A percentile compares a stretch with the other conserved stretches of the same genome.
phyloP scores from a whole-genome alignment of 805 yeast species.

The Tetrapisispora nanseiensis region DNA sequence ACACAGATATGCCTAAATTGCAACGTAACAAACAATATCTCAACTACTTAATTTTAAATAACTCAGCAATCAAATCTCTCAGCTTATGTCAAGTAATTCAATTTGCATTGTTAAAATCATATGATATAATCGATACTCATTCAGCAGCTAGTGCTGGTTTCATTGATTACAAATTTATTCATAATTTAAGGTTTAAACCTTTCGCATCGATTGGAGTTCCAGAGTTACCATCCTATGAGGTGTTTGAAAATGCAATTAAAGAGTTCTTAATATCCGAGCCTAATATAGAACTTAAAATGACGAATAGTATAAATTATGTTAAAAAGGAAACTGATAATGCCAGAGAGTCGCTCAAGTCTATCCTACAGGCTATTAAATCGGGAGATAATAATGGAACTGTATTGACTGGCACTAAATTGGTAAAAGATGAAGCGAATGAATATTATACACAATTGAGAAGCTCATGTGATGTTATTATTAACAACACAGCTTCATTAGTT shows the following conservation, averaged over 20 bases:
- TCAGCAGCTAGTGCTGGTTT: constrained; percentile 21
- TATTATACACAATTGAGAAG: constrained; percentile 24
- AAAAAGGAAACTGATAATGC: constrained; percentile 13
- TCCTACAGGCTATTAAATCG: constrained; percentile 13
- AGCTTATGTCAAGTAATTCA: constrained; percentile 30
- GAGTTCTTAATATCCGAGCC: constrained; percentile 16
- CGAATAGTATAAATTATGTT: constrained; percentile 12
- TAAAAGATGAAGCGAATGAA: constrained; percentile 22
- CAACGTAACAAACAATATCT: constrained; percentile 20
- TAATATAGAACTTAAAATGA: constrained; percentile 10
- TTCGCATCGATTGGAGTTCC: constrained; percentile 78
- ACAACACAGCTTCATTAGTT: constrained; percentile 8
- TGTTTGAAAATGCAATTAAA: constrained; percentile 15
- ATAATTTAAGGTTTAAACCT: constrained; percentile 62
- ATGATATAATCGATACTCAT: constrained; percentile 18
- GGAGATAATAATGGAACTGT: constrained; percentile 16
- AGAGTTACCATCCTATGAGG: constrained; percentile 40
- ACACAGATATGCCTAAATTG: constrained; percentile 31
- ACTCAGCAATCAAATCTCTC: constrained; percentile 22
- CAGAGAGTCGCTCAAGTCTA: constrained; percentile 6
- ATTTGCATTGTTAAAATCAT: constrained; percentile 21
- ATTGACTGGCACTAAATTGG: constrained; percentile 21
- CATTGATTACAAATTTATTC: constrained; percentile 29
- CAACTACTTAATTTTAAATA: constrained; percentile 17
- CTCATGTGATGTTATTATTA: not conserved